Evolutionary conservation across 768 basidiomycete genomes (phyloP).

Genomic region (Suillus cothurnatus): DNA sequence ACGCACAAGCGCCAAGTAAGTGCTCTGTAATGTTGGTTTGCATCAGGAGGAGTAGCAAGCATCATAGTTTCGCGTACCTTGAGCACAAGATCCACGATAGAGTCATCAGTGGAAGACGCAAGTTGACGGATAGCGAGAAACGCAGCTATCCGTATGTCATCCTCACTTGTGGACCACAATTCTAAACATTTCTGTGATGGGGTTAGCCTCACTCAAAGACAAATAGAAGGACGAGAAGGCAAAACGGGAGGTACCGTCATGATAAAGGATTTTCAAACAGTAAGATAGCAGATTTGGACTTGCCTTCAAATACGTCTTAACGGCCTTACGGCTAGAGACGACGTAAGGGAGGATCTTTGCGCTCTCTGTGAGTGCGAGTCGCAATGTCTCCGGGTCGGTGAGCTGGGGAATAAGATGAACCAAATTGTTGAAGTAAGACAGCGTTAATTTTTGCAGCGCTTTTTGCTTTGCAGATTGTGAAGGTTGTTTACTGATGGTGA

Average conservation of each 20-base stretch:
- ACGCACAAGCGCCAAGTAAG: constrained; percentile 86
- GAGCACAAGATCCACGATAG: constrained; percentile 81
- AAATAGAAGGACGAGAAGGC: constrained; percentile 2
- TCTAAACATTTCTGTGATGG: constrained; percentile 70
- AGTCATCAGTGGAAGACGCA: constrained; percentile 74
- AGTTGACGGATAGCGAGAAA: constrained; percentile 85
- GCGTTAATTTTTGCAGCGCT: constrained; percentile 80
- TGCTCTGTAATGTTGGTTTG: constrained; percentile 52
- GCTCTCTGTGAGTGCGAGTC: constrained; percentile 79
- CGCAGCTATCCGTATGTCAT: constrained; percentile 80
- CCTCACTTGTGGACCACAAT: constrained; percentile 81
- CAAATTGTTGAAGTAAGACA: constrained; percentile 89
- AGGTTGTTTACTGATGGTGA: constrained; percentile 72
- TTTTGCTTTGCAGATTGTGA: constrained; percentile 81
- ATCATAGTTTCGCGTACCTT: constrained; percentile 55
- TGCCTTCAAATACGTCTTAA: constrained; percentile 89
- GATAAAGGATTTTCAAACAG: background rate
- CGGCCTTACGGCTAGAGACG: constrained; percentile 76
- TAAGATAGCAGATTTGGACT: constrained; percentile 8
- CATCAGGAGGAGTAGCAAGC: background rate
- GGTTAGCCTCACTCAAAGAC: background rate
- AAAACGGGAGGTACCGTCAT: constrained; percentile 1
- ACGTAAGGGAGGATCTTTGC: constrained; percentile 91
- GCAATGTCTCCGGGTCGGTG: constrained; percentile 62
- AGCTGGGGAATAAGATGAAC: constrained; percentile 79